Base-by-base conservation (phyloP, 257 asterid genomes). In the Prunella vulgaris region DNA sequence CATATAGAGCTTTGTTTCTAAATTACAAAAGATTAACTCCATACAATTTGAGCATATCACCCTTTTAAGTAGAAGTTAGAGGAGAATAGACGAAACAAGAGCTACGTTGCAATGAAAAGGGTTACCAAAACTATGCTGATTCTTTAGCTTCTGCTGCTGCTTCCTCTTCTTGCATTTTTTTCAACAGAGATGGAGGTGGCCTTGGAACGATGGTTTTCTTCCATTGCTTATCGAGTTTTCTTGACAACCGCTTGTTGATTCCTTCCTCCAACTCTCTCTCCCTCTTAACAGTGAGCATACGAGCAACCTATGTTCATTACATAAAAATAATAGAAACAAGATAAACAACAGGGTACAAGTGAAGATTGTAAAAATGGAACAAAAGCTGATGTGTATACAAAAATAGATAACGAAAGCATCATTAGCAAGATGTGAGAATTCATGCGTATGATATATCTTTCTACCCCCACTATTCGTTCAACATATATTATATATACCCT, bases 191-290 rank as follows among this genome's bases (percentile, higher is more conserved):
- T 70, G 95, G 96, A 69, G 97, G 97, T 7, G 98, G 95, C 78
- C 96, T 83, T 24, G 97, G 96, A 66, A 93, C 84, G 59, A 90
- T 84, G 90, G 96, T 88, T 81, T 88, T 84, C 93, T 82, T 93
- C 97, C 97, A 93, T 84, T 90, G 83, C 69, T 20, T 74, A 76
- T 88, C 96, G 18, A 90, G 94, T 79, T 90, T 93, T 84, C 97
- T 87, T 10, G 99, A 93, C 72, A 87, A 59, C 79, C 97, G 88
- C 82, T 84, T 90, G 82, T 79, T 83, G 70, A 90, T 86, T 70
- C 99, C 99, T 74, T 93, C 95, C 66, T 88, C 96, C 75, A 93
- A 9, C 82, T 93, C 99, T 71, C 96, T 84, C 81, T 90, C 96
- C 84, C 97, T 83, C 84, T 83, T 90, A n/a, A 93, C 86, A 25